Evolutionary conservation across 179 eudicot species (phyloP).

Genomic region (Monotropa hypopitys): DNA sequence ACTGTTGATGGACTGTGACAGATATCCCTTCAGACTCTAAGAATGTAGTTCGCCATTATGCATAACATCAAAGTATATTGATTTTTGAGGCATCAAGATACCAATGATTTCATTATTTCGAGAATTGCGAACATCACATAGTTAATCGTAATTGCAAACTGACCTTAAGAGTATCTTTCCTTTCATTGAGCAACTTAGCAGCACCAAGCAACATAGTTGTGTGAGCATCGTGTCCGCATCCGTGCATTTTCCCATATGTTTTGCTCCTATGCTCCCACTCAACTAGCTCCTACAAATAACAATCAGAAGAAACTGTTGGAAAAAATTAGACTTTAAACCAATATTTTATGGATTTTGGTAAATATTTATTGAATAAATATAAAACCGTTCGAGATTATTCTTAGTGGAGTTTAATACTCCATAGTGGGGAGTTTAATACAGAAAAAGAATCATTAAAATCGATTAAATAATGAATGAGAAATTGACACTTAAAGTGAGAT

Average conservation of each 20-base stretch:
- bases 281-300: conserved; percentile 47
- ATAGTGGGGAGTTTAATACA: too few relatives aligned
- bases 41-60: not conserved
- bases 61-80: not conserved
- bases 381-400: too few relatives aligned
- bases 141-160: conserved; percentile 2
- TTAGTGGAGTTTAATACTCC: too few relatives aligned
- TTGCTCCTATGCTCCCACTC: conserved; percentile 87
- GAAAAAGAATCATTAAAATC: too few relatives aligned
- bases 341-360: too few relatives aligned
- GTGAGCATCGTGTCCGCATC: conserved; percentile 83
- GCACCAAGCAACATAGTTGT: conserved; percentile 85
- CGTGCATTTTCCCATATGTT: conserved; percentile 65
- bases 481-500: too few relatives aligned
- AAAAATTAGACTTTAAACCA: not conserved
- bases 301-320: not conserved
- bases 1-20: not conserved
- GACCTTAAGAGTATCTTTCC: conserved; percentile 59
- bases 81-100: not conserved
- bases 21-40: not conserved
- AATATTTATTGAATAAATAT: too few relatives aligned
- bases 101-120: not conserved
- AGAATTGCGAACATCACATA: not conserved
- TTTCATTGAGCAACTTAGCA: conserved; percentile 63
- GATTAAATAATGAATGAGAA: too few relatives aligned